These are phyloP conservation scores for Trifolium subterraneum DNA, from an alignment of 306 rosid species.

Conservation along the genomic window DNA sequence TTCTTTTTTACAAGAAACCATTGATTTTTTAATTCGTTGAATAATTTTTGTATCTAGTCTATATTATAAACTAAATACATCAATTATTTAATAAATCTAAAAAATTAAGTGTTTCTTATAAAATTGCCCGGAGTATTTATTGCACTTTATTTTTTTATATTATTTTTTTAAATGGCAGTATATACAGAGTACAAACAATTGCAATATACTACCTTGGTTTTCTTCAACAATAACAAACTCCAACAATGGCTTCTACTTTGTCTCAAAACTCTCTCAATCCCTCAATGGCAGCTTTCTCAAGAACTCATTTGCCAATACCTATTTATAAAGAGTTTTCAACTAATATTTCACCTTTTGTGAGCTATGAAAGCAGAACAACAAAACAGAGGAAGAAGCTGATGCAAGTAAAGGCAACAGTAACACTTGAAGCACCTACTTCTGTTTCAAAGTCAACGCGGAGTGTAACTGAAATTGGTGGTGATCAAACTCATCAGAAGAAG, in stretches of 20 bases:
- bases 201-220: neutral
- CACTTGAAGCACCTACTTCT: conserved; percentile 48
- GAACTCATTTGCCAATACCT: conserved; percentile 53
- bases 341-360: conserved; percentile 46
- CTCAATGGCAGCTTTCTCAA: conserved; percentile 55
- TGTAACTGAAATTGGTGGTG: conserved; percentile 33
- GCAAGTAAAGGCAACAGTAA: conserved; percentile 52
- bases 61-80: too few relatives aligned
- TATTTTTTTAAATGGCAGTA: too few relatives aligned
- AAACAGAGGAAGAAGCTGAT: conserved; percentile 46
- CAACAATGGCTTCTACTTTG: conserved; percentile 61
- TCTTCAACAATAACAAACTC: conserved; percentile 18
- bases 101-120: too few relatives aligned
- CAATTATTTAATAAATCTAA: too few relatives aligned
- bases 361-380: conserved; percentile 44
- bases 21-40: too few relatives aligned
- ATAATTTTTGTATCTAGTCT: too few relatives aligned
- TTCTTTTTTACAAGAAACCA: too few relatives aligned
- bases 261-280: conserved; percentile 54
- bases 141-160: too few relatives aligned
- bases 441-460: conserved; percentile 32
- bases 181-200: neutral
- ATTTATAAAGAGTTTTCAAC: conserved; percentile 45
- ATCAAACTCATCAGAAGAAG: conserved; percentile 50
- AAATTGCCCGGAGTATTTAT: too few relatives aligned